Base-by-base conservation (phyloP, 2,329 filamentous ascomycete species). In the Fusarium avenaceum region DNA sequence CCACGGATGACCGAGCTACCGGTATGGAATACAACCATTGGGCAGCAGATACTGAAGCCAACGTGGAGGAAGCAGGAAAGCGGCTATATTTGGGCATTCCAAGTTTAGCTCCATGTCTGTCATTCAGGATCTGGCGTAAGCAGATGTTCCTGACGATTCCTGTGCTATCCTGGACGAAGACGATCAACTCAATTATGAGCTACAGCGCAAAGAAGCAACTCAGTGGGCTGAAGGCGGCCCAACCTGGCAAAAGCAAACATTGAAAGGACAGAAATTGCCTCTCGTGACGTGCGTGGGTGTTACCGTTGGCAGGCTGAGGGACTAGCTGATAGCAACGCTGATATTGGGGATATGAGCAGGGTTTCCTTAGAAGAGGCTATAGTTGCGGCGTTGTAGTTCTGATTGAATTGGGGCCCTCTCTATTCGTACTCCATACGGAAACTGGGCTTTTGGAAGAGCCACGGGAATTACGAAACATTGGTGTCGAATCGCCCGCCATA, bases 281-380 rank as follows among this genome's bases (percentile, higher is more conserved):
- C 32, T 24, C 32, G 43, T 58, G 54, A 51, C 47, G 65, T 62
- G 54, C 47, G 65, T 62, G 54, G 50, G 61, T 45, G 45, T 42
- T 20, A 28, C 30, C 32, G 40, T 52, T 58, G 55, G 38, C 49
- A 46, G 60, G 51, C 44, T 62, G 30, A 51, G 17, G 62, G 33
- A 43, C 33, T 54, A 38, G 45, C 59, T 57, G 59, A 60, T 52
- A 54, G 43, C 11, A 50, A 42, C n/a, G 11, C 38, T 60, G 47
- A 60, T 73, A 73, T 71, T 63, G 32, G 22, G 67, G 47, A 60
- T 73, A 72, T 71, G 65, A 32, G 32, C 71, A 70, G 49, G 68
- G 70, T 20, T 51, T 42, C 22, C 32, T 32, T n/a, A 39, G 38
- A 43, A 57, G 22, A 51, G 48, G 26, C 39, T 24, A 38, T 63